phyloP scores from a whole-genome alignment of 2,329 filamentous ascomycete genomes.

The Stemphylium beticola region DNA sequence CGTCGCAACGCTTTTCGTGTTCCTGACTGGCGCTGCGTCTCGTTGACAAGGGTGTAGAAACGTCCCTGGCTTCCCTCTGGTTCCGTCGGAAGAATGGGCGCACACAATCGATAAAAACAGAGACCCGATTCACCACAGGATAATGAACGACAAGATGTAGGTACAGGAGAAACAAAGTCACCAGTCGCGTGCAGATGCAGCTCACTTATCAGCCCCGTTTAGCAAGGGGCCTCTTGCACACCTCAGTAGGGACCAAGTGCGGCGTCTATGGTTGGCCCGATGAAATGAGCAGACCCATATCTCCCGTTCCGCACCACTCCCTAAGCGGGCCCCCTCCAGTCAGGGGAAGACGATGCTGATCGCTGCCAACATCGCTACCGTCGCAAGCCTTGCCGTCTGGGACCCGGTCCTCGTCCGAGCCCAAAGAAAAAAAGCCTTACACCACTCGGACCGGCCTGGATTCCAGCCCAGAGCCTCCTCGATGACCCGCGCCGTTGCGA shows the following conservation, averaged over 20 bases:
- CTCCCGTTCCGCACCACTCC: constrained; percentile 16
- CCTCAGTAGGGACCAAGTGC: constrained; percentile 17
- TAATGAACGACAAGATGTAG: constrained; percentile 14
- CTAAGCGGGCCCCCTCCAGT: constrained; percentile 17
- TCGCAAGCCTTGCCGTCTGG: constrained; percentile 16
- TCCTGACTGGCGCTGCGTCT: constrained; percentile 15
- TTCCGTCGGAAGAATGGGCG: background rate
- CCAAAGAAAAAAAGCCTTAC: constrained; percentile 1
- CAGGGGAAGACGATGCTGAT: constrained; percentile 20
- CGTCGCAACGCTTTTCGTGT: constrained; percentile 13
- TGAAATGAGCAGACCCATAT: constrained; percentile 33
- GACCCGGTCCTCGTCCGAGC: constrained; percentile 15
- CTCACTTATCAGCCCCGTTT: constrained; percentile 10
- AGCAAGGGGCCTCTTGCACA: constrained; percentile 15
- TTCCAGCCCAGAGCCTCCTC: background rate
- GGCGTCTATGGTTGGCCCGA: constrained; percentile 22
- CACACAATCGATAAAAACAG: background rate
- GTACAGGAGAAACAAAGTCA: constrained; percentile 10
- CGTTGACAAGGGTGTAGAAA: background rate
- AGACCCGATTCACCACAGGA: background rate
- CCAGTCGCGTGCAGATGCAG: background rate
- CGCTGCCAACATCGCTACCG: constrained; percentile 4
- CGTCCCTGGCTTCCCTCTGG: background rate
- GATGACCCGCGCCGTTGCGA: constrained; percentile 12
- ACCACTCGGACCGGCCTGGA: constrained; percentile 1